A percentile compares a stretch with the other conserved stretches of the same genome.
phyloP scores from a whole-genome alignment of 306 rosid species.

The Trifolium dubium region DNA sequence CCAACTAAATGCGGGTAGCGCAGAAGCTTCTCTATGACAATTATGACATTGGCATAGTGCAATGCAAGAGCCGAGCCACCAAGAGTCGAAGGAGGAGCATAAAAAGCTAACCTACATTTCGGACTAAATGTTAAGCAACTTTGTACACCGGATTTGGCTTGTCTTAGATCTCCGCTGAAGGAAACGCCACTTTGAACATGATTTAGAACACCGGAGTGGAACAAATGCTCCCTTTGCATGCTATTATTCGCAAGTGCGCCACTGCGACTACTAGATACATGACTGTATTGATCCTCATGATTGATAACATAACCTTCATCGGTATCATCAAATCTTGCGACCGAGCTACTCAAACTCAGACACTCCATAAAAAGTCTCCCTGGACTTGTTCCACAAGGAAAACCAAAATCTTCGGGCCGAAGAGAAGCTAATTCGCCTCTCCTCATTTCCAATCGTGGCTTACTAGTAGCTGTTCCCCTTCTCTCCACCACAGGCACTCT shows the following conservation, averaged over 20 bases:
- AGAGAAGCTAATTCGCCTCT: conserved; percentile 58
- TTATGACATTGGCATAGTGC: conserved; percentile 87
- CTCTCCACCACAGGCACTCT: conserved; percentile 43
- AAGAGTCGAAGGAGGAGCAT: conserved; percentile 73
- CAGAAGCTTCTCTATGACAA: conserved; percentile 84
- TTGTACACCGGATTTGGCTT: conserved; percentile 44
- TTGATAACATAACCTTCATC: conserved; percentile 46
- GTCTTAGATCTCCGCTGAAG: conserved; percentile 51
- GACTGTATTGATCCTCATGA: conserved; percentile 56
- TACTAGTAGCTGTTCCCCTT: conserved; percentile 47
- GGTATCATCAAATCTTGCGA: conserved; percentile 54
- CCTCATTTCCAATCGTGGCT: conserved; percentile 52
- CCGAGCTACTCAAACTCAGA: conserved; percentile 74
- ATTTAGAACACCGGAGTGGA: conserved; percentile 51
- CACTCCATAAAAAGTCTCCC: conserved; percentile 92
- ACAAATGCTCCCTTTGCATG: conserved; percentile 49
- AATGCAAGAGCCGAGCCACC: conserved; percentile 88
- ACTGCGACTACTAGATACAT: conserved; percentile 45
- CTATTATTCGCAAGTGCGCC: conserved; percentile 47
- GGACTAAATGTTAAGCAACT: conserved; percentile 58
- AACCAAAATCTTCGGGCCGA: conserved; percentile 62
- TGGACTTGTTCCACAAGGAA: conserved; percentile 76
- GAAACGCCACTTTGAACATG: conserved; percentile 51
- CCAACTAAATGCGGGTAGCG: conserved; percentile 85
- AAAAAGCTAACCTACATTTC: conserved; percentile 56